Base-by-base conservation (phyloP, 768 basidiomycete genomes). In the Rhodotorula graminis region DNA sequence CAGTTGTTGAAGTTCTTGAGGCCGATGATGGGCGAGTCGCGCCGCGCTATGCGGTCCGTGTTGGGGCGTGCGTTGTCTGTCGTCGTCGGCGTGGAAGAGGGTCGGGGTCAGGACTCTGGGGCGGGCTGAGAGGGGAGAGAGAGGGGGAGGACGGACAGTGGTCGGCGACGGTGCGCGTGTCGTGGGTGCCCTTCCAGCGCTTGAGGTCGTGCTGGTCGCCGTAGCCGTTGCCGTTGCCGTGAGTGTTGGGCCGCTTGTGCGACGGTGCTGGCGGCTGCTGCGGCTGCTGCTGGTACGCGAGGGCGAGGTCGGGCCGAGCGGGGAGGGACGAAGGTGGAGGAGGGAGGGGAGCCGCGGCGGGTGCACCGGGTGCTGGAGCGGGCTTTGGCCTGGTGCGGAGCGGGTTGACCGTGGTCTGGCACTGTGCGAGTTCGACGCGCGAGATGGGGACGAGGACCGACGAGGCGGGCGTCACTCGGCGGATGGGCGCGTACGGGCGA, bases 1-100 rank as follows among this genome's bases (percentile, higher is more conserved):
- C 96, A 99, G 83, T 99, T 99, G 83, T 99, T 99, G 83, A 98
- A 99, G 80, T 86, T 90, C 82, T 96, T 97, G 66, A 99, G 86
- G 50, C 96, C 96, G 66, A 96, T 92, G 77, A 98, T 99, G 56
- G 93, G 92, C 12, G 94, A 97, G 27, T 90, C 87, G 74, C 86
- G 85, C 46, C 96, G 90, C 78, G 90, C 88, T 18, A 87, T 84
- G 44, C 92, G 87, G 68, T 92, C 93, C 18, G 95, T 90, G 70
- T 99, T 93, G 12, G 93, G 93, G 19, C 96, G 87, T 23, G 87
- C 85, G 81, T 99, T 98, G 82, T 99, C 95, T 76, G 37, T 37
- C 37, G 37, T 9, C 5, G 37, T 4, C 37, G 15, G 1, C 3
- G 25, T 16, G 12, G 47, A 7, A 23, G 19, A 9, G 31, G 19